phyloP scores from a whole-genome alignment of 2,329 filamentous ascomycete species.

The Exutisphaerella laricina region DNA sequence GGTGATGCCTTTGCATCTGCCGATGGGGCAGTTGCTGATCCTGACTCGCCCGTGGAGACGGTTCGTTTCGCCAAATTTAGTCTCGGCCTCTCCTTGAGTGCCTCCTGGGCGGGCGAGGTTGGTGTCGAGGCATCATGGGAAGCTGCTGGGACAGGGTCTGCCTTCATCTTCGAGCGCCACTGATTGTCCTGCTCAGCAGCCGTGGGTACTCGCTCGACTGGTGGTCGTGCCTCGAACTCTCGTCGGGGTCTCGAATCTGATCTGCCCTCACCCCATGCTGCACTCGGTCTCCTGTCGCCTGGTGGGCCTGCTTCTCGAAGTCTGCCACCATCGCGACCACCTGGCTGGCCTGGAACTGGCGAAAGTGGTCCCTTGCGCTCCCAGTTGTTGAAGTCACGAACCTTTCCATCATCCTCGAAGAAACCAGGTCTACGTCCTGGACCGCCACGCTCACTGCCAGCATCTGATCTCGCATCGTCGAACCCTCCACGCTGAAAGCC shows the following conservation, averaged over 20 bases:
- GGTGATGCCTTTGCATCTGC: slow-evolving; percentile 78
- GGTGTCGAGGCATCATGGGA: slow-evolving; percentile 71
- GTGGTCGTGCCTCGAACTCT: slow-evolving; percentile 66
- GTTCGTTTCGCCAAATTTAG: slow-evolving; percentile 89
- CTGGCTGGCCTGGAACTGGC: slow-evolving; percentile 50
- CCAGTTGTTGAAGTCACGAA: slow-evolving; percentile 83
- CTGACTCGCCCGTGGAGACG: slow-evolving; percentile 65
- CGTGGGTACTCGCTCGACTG: slow-evolving; percentile 65
- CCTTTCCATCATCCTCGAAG: slow-evolving; percentile 65
- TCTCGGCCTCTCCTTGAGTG: slow-evolving; percentile 64
- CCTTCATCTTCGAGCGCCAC: slow-evolving; percentile 87
- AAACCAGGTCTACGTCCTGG: slow-evolving; percentile 58
- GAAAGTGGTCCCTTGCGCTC: slow-evolving; percentile 90
- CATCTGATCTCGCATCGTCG: slow-evolving; percentile 41
- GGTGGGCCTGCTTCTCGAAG: slow-evolving; percentile 56
- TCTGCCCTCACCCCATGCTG: slow-evolving; percentile 66
- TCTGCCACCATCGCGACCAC: slow-evolving; percentile 52
- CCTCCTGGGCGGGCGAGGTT: slow-evolving; percentile 61
- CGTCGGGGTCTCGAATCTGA: slow-evolving; percentile 72
- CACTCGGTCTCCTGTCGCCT: slow-evolving; percentile 50
- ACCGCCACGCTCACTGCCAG: slow-evolving; percentile 49
- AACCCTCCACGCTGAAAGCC: slow-evolving; percentile 34
- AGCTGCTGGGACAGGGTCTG: slow-evolving; percentile 62
- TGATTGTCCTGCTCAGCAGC: slow-evolving; percentile 89
- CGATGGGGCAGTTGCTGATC: slow-evolving; percentile 34